Evolutionary conservation across 139 green algal species (phyloP).

Genomic region (Volvox africanus): DNA sequence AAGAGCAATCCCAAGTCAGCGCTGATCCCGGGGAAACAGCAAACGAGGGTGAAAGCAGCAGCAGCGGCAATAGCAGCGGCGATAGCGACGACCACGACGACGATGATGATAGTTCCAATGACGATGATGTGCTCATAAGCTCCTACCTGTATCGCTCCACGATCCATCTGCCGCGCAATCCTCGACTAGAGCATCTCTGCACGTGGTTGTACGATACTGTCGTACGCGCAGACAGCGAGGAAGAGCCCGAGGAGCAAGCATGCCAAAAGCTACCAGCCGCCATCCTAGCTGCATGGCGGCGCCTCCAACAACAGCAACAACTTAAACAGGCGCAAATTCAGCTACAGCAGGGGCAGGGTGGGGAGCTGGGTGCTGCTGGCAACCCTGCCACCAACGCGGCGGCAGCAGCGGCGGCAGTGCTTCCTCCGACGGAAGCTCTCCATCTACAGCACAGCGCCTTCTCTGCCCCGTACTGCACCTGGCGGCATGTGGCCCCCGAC

Average conservation of each 20-base stretch:
- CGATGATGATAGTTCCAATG: neutral
- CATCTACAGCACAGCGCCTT: constrained; percentile 37
- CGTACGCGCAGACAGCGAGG: neutral
- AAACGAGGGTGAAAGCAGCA: neutral
- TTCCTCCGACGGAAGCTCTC: constrained; percentile 26
- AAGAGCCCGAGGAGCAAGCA: constrained; percentile 33
- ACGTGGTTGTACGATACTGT: constrained; percentile 40
- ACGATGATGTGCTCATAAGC: neutral
- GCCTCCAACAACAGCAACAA: neutral
- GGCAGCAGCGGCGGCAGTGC: neutral
- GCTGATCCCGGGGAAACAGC: neutral
- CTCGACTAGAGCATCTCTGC: constrained; percentile 34
- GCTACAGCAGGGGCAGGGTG: neutral
- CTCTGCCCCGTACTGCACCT: constrained; percentile 40
- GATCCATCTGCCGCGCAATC: constrained; percentile 13
- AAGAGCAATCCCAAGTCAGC: too few relatives aligned
- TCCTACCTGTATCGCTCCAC: constrained; percentile 30
- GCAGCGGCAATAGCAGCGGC: neutral
- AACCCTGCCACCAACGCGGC: neutral
- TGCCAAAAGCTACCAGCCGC: constrained; percentile 39
- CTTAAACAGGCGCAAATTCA: neutral
- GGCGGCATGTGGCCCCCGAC: constrained; percentile 20
- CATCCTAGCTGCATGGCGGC: constrained; percentile 24
- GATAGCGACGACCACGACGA: neutral
- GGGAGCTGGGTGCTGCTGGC: neutral